phyloP scores from a whole-genome alignment of 78 protist genomes.

The Planoprotostelium fungivorum region DNA sequence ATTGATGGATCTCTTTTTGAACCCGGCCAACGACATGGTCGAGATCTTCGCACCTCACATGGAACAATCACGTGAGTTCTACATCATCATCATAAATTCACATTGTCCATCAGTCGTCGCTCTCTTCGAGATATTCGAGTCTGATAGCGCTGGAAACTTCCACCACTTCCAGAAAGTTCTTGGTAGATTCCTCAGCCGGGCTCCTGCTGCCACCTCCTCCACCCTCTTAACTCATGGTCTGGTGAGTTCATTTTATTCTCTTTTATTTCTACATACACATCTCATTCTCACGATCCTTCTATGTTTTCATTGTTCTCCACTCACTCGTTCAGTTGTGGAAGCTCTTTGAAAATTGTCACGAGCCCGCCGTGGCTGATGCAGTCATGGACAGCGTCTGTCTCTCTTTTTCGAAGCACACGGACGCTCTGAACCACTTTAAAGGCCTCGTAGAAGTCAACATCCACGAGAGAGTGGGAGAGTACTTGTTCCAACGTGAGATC shows the following conservation, averaged over 20 bases:
- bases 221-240: not conserved
- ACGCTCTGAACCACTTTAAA: not conserved
- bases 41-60: not conserved
- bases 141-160: not conserved
- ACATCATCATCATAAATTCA: too few relatives aligned
- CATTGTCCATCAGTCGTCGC: not conserved
- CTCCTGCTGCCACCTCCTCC: not conserved
- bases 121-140: not conserved
- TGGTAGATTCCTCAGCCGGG: not conserved
- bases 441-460: not conserved
- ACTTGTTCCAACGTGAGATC: not conserved
- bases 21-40: not conserved
- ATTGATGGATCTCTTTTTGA: not conserved
- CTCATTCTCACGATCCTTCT: too few relatives aligned
- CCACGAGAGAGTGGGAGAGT: not conserved
- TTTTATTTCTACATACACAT: too few relatives aligned
- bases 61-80: not conserved
- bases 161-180: not conserved
- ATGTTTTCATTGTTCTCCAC: too few relatives aligned
- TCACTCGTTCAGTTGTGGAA: not conserved
- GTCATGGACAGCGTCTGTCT: not conserved
- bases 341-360: not conserved
- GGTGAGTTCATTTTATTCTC: not conserved
- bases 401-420: not conserved
- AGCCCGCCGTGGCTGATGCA: not conserved